These are phyloP conservation scores for Santalum album DNA, from an alignment of 164 flowering plant species.

Conservation along the genomic window DNA sequence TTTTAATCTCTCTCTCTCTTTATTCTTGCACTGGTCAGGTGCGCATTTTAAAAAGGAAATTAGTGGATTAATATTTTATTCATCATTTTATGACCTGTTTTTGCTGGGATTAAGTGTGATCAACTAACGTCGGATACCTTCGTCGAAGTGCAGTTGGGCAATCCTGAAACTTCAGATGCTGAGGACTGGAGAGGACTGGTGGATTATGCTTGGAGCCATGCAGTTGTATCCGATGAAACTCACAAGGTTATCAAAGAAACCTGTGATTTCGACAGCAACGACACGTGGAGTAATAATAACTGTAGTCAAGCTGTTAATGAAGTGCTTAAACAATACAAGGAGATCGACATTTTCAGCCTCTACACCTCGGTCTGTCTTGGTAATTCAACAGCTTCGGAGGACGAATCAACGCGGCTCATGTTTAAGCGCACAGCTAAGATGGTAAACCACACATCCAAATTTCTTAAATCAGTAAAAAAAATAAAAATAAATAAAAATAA, in stretches of 20 bases:
- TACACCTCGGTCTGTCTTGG: constrained; percentile 62
- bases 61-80: too few species aligned
- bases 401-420: constrained; percentile 20
- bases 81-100: too few species aligned
- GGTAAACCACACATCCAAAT: constrained; percentile 27
- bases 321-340: constrained; percentile 49
- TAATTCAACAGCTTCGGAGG: constrained; percentile 20
- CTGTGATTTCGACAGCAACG: constrained; percentile 62
- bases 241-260: constrained; percentile 34
- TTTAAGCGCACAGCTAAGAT: constrained; percentile 35
- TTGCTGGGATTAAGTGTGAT: too few species aligned
- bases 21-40: too few species aligned
- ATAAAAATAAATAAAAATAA: too few species aligned
- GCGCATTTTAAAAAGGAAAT: too few species aligned
- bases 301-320: constrained; percentile 56
- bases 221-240: constrained; percentile 83
- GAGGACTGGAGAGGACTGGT: constrained; percentile 76
- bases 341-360: constrained; percentile 85
- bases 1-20: too few species aligned
- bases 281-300: constrained; percentile 49
- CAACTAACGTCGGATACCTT: too few species aligned
- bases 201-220: constrained; percentile 99
- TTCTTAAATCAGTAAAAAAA: not conserved
- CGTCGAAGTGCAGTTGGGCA: constrained; percentile 51
- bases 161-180: constrained; percentile 72